Percentiles rank a stretch among this genome's conserved stretches.
Evolutionary conservation across 495 filamentous ascomycete species (phyloP).

Genomic region (Filosporella fistucella): DNA sequence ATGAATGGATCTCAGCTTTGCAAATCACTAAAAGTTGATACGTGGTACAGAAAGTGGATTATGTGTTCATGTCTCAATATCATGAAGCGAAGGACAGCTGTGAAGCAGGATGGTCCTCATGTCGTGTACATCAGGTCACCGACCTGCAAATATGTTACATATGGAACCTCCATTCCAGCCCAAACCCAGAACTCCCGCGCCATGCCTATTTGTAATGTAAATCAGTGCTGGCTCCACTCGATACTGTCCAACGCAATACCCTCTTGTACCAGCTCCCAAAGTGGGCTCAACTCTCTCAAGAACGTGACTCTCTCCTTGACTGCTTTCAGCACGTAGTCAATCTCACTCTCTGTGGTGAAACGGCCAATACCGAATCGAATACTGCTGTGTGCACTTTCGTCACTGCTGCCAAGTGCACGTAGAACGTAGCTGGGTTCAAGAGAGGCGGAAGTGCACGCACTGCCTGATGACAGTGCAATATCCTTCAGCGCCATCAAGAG

Average conservation of each 20-base stretch:
- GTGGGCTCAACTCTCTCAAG: conserved; percentile 87
- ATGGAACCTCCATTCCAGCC: background rate
- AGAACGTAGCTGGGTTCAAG: conserved; percentile 95
- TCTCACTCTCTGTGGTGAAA: conserved; percentile 92
- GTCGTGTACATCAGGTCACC: conserved; percentile 13
- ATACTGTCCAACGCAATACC: conserved; percentile 94
- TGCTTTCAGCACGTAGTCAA: conserved; percentile 96
- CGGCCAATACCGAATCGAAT: conserved; percentile 97
- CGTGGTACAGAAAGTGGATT: no score
- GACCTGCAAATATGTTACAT: conserved; percentile 13
- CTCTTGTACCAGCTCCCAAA: conserved; percentile 99
- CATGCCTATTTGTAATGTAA: background rate
- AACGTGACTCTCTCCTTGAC: conserved; percentile 86
- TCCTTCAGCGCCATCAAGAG: conserved; percentile 98
- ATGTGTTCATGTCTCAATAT: no score
- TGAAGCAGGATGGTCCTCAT: no score
- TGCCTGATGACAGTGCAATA: conserved; percentile 94
- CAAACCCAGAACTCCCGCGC: conserved; percentile 1
- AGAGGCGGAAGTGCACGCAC: conserved; percentile 94
- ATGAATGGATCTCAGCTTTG: conserved; percentile 24
- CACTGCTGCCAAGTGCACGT: conserved; percentile 87
- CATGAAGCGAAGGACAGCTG: no score
- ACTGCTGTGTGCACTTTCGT: conserved; percentile 95
- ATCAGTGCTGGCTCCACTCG: conserved; percentile 92
- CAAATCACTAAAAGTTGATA: no score